Evolutionary conservation across 2,329 filamentous ascomycete genomes (phyloP), one percentile per base, ranked within the genome.

Genomic region (Biscogniauxia sp.): DNA sequence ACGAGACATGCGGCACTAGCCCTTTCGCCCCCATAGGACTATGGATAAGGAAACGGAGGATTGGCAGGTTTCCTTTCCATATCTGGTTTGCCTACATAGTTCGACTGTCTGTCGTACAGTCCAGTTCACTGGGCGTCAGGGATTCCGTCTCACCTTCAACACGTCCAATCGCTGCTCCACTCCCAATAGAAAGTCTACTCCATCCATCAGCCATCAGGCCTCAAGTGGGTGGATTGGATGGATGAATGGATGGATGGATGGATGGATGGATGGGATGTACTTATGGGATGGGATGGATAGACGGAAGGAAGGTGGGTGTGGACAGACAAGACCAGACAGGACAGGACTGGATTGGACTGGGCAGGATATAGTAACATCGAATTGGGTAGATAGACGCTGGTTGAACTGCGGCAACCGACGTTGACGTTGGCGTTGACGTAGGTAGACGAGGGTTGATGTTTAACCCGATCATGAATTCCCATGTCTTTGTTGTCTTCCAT

Each of bases 121-220:
- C 55, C 59, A 65, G 49, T 59, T 60, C 63, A 62, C 64, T 51
- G 50, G 20, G 19, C 56, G 61, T 60, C 63, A 62, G 58, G 56
- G 56, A 55, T 57, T 23, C 17, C 45, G 63, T 64, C 37, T 61
- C 61, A 63, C 64, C 61, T 53, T 51, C 50, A 25, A 51, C 50
- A 51, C 50, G 19, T 51, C 50, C 50, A 20, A 19, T 51, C 50
- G 50, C 15, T 20, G 19, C 50, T 45, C 37, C 37, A 45, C 37
- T 45, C 11, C 17, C 37, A 45, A 45, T 45, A 45, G 37, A 45
- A 45, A 45, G 37, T 45, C 37, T 45, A n/a, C 37, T 45, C 37
- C 37, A 45, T 45, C 37, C 37, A 45, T 45, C 37, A 45, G 37
- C 37, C 50, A 13, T 20, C 50, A 19, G 19, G 50, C 50, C 19